Percentiles rank a stretch among this genome's conserved stretches.
phyloP scores from a whole-genome alignment of 495 filamentous ascomycete species.

The Talaromyces ruber region DNA sequence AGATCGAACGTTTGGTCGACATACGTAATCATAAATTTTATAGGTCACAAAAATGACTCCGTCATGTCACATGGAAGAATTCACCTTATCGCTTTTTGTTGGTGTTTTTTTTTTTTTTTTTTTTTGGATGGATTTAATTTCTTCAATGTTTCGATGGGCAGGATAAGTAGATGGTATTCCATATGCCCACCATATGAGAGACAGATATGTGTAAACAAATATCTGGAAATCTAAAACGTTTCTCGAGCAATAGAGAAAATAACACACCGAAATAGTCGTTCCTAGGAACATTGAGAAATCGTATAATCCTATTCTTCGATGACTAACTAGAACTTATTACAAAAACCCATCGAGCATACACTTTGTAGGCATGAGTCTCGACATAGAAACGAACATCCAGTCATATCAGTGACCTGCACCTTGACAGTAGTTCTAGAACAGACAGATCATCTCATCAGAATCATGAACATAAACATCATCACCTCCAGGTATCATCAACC shows the following conservation, averaged over 20 bases:
- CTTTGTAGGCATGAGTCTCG: too few relatives aligned
- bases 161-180: background rate
- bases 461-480: background rate
- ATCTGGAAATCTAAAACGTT: background rate
- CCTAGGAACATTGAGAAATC: background rate
- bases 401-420: too few relatives aligned
- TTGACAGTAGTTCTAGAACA: too few relatives aligned
- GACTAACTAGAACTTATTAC: too few relatives aligned
- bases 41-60: too few relatives aligned
- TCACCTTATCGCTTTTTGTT: background rate
- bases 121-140: background rate
- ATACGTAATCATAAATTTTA: too few relatives aligned
- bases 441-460: background rate
- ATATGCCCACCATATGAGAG: background rate
- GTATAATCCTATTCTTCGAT: too few relatives aligned
- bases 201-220: background rate
- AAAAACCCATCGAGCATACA: too few relatives aligned
- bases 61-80: too few relatives aligned
- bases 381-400: too few relatives aligned
- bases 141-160: background rate
- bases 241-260: background rate
- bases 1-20: background rate
- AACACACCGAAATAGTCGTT: background rate
- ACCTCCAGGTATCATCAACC: constrained; percentile 17
- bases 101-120: background rate